Percentiles rank a stretch among this genome's conserved stretches.
phyloP scores from a whole-genome alignment of 176 grass and related monocot genomes.

The Aechmea fasciata region DNA sequence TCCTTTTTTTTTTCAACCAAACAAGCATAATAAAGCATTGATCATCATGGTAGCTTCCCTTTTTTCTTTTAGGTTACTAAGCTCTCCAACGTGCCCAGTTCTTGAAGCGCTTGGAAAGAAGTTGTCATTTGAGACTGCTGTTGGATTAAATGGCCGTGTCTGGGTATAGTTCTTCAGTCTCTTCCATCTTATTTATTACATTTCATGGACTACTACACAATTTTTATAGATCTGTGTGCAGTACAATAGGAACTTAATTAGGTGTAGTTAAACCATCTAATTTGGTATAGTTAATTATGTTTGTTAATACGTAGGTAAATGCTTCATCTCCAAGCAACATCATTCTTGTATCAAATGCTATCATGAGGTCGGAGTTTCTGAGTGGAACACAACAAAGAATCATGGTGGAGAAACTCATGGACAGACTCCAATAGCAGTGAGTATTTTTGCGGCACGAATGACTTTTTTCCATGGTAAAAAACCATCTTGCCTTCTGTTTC shows the following conservation, averaged over 20 bases:
- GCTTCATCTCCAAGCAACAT: constrained; percentile 53
- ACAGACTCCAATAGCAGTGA: constrained; percentile 43
- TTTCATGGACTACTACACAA: neutral
- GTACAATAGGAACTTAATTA: no score
- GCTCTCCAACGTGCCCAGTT: constrained; percentile 77
- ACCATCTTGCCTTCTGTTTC: no score
- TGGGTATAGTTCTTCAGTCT: constrained; percentile 43
- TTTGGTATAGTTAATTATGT: constrained; percentile 3
- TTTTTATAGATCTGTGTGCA: neutral
- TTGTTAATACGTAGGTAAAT: constrained; percentile 52
- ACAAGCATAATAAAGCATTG: constrained; percentile 8
- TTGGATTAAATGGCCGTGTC: constrained; percentile 87
- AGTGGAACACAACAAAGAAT: constrained; percentile 58
- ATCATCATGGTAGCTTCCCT: constrained; percentile 9
- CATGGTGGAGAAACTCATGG: constrained; percentile 75
- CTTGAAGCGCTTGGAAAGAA: constrained; percentile 75
- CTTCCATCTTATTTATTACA: neutral
- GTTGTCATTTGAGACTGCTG: constrained; percentile 67
- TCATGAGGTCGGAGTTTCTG: constrained; percentile 67
- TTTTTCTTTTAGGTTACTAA: constrained; percentile 53
- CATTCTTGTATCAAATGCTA: constrained; percentile 78
- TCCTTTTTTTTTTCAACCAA: neutral
- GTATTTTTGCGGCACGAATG: neutral
- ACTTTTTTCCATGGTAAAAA: no score
- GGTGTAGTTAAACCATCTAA: no score